Evolutionary conservation across 202 grass and related monocot species (phyloP), one percentile per base, ranked within the genome.

Genomic region (Panicum hallii): DNA sequence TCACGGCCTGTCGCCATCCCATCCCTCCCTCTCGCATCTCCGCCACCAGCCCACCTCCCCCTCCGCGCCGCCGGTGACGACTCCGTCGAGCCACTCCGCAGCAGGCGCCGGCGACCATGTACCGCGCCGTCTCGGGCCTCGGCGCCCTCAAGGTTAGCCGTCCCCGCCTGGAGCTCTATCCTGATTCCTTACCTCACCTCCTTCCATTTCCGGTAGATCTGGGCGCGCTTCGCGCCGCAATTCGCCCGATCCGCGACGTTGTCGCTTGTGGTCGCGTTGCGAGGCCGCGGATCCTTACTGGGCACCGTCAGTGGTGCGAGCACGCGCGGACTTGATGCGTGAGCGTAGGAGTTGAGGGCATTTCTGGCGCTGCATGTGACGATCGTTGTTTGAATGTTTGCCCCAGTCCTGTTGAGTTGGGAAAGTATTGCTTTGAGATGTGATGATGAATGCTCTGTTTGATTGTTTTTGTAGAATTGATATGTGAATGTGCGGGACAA

Each of bases 141-240:
- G 61, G 90, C 7, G 77, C 91, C 68, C 84, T 94, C 88, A 94
- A 95, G 93, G 96, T 99, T 58, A 73, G 88, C 81, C 45, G 57
- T 44, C 46, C 61, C 23, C 14, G 9, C 55, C 38, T n/a, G 45
- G 62, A 89, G 74, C 85, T 83, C 63, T 80, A 68, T 40, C 60
- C 48, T 26, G 26, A 26, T 20, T 28, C 12, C 75, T 72, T 28
- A 34, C 36, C 36, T 11, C 26, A 7, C 41, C 22, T 80, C 57
- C 83, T 42, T 26, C 40, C 79, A 45, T 80, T 75, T 77, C 74
- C 74, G 44, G 49, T 82, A 82, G 92, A 90, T 91, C 81, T 85
- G 78, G 48, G 70, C 67, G 16, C 53, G 64, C 70, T 26, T 30
- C 47, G 32, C 60, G 22, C 63, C 32, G 11, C 54, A 79, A 85